Base-by-base conservation (phyloP, 2,329 filamentous ascomycete species). In the Verruconis gallopava region DNA sequence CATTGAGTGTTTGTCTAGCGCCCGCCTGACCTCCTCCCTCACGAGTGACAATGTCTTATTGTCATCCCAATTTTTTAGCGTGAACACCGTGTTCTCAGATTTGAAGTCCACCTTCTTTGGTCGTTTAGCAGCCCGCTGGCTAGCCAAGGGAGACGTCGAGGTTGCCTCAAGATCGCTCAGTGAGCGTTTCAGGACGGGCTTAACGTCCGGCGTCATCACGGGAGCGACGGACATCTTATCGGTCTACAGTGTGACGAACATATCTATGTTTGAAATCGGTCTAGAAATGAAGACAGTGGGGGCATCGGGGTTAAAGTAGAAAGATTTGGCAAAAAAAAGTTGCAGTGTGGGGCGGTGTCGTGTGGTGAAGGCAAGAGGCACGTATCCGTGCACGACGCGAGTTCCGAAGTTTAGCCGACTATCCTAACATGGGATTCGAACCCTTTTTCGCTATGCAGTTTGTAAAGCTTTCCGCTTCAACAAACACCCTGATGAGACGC, bases 21-120 rank as follows among this genome's bases (percentile, higher is more conserved):
- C 74, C 46, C 71, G 63, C 47, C 71, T 67, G 17, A 79, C 73
- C 54, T 79, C 74, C 54, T 79, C 74, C 41, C 69, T 69, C 41
- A 79, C 66, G 37, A 79, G 62, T 37, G 72, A 69, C 44, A 65
- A 57, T 44, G 67, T 69, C 59, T 75, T 76, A 47, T 71, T 68
- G 44, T 58, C 59, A 44, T 20, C 45, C 45, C 58, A 61, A 43
- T 64, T 60, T 40, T 66, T 62, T 40, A 66, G 54, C 46, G 66
- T 61, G 37, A 57, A 58, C 21, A 25, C 33, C 20, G 30, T 42
- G 32, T 42, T 42, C 9, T 41, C 18, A 11, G 30, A 30, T 12
- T 40, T 21, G 41, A 43, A 43, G 11, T 37, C 21, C 17, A 43
- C 41, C 12, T 38, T 38, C 12, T 38, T 38, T 20, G 36, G 19